Conservation (phyloP, 306 rosid genomes). For the Acacia melanoxylon region DNA sequence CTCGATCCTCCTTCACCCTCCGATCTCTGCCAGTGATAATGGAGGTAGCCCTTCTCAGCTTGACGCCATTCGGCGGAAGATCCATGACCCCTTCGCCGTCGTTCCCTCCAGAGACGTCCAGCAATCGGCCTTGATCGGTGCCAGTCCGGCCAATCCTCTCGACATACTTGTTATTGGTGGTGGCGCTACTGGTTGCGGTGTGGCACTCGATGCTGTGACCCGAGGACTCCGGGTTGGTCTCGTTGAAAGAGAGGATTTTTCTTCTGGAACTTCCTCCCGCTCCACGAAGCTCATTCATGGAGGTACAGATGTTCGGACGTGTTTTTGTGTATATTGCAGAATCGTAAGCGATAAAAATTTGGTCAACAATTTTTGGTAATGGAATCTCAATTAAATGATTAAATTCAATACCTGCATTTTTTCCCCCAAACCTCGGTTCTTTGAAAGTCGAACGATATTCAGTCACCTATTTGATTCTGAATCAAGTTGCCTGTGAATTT, state of each 20-base stretch:
- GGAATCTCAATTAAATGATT: neutral
- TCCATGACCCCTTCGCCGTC: constrained; percentile 49
- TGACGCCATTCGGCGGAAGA: constrained; percentile 49
- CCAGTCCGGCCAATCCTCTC: constrained; percentile 66
- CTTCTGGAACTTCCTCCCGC: constrained; percentile 95
- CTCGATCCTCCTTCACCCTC: constrained; percentile 48
- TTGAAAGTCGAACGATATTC: neutral
- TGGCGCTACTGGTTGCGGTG: constrained; percentile 95
- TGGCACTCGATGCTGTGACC: constrained; percentile 81
- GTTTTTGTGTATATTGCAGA: neutral
- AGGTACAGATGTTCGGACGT: constrained; percentile 47
- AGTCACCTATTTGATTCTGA: neutral
- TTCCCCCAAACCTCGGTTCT: neutral
- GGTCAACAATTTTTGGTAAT: neutral
- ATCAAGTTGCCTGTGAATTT: neutral
- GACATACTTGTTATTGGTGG: constrained; percentile 92
- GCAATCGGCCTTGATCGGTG: constrained; percentile 63
- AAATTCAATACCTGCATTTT: neutral
- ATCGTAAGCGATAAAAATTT: neutral
- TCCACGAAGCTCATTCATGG: constrained; percentile 98
- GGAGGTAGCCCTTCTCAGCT: constrained; percentile 40
- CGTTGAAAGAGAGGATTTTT: constrained; percentile 94
- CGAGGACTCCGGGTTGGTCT: constrained; percentile 94
- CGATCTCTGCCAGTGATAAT: constrained; percentile 50
- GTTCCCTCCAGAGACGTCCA: constrained; percentile 70